Evolutionary conservation across 768 basidiomycete genomes (phyloP).

Genomic region (Kondoa subrosea): DNA sequence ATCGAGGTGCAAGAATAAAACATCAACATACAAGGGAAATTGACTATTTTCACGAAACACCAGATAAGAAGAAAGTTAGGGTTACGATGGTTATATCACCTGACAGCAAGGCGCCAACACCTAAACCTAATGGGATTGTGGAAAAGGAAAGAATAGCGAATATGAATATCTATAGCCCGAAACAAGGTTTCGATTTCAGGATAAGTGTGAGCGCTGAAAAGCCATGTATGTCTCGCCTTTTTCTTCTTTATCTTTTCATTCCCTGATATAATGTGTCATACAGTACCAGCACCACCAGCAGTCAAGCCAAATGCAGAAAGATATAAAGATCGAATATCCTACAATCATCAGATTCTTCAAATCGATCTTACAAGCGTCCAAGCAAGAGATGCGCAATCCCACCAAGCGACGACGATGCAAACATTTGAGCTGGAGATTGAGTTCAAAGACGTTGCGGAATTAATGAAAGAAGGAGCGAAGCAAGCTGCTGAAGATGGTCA

Average conservation of each 20-base stretch:
- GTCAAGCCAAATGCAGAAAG: slow-evolving; percentile 17
- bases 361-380: slow-evolving; percentile 88
- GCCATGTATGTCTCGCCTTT: slow-evolving; percentile 44
- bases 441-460: slow-evolving; percentile 47
- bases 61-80: too few relatives aligned
- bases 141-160: slow-evolving; percentile 70
- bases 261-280: too few relatives aligned
- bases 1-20: slow-evolving; percentile 43
- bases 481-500: slow-evolving; percentile 39
- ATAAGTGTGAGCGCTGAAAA: slow-evolving; percentile 84
- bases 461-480: slow-evolving; percentile 55
- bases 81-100: slow-evolving; percentile 15
- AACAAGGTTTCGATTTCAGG: slow-evolving; percentile 71
- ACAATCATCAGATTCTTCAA: slow-evolving; percentile 77
- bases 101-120: slow-evolving; percentile 1
- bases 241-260: not conserved
- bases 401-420: slow-evolving; percentile 29
- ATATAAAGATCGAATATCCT: slow-evolving; percentile 83
- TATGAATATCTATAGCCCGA: slow-evolving; percentile 72
- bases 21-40: slow-evolving; percentile 62
- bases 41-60: slow-evolving; percentile 78
- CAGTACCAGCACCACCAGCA: not conserved
- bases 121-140: slow-evolving; percentile 36
- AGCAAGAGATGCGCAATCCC: slow-evolving; percentile 35
- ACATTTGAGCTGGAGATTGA: slow-evolving; percentile 93